phyloP scores from a whole-genome alignment of 306 rosid species.

The Benincasa hispida region DNA sequence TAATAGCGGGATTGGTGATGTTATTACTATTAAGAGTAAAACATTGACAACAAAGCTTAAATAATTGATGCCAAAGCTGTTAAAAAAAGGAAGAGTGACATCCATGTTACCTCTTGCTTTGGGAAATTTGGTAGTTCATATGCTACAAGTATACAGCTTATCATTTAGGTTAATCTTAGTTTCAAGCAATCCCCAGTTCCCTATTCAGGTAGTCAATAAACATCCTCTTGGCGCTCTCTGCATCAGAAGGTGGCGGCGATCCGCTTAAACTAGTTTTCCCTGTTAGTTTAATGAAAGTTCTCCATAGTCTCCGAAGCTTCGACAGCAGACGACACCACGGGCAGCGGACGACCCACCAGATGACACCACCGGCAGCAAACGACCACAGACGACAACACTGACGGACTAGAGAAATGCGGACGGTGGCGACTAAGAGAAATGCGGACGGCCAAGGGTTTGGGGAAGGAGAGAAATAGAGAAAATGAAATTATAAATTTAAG shows the following conservation, averaged over 20 bases:
- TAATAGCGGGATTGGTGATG: neutral
- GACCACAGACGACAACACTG: no score
- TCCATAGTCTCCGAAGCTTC: conserved; percentile 68
- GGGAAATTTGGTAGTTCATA: neutral
- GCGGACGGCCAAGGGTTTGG: no score
- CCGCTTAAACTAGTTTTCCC: conserved; percentile 96
- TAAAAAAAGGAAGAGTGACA: neutral
- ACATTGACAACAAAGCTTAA: neutral
- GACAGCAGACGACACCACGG: no score
- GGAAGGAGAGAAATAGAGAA: no score
- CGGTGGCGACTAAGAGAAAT: no score
- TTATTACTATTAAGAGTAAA: no score
- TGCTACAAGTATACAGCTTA: neutral
- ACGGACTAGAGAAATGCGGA: no score
- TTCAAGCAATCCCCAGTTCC: conserved; percentile 60
- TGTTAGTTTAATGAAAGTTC: conserved; percentile 74
- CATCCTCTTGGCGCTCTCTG: conserved; percentile 84
- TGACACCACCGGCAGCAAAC: no score
- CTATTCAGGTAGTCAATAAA: conserved; percentile 91
- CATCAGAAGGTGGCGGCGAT: conserved; percentile 75
- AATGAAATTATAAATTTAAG: no score
- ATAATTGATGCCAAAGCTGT: neutral
- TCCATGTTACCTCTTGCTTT: neutral
- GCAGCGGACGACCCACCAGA: no score
- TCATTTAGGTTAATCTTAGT: conserved; percentile 2